Evolutionary conservation across 139 green algal species (phyloP).

Genomic region (Diplosphaera chodatii): DNA sequence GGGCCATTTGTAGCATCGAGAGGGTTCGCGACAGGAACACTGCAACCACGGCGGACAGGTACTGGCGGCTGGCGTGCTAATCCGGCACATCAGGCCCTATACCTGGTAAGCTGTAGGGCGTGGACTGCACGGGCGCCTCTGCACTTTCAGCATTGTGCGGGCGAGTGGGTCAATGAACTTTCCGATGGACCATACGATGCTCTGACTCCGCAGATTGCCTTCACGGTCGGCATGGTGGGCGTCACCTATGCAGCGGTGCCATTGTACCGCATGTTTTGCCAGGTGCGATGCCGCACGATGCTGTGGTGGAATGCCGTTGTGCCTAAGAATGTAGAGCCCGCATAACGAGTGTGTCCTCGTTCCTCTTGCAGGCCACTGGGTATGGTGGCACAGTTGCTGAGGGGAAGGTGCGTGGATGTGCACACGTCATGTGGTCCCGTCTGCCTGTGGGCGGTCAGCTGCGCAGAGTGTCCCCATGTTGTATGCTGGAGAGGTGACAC

Average conservation of each 20-base stretch:
- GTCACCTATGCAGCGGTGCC: constrained; percentile 89
- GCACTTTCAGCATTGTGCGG: too few species aligned
- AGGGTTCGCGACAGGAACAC: too few species aligned
- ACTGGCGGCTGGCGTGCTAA: background rate
- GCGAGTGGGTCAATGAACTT: background rate
- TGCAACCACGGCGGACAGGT: background rate
- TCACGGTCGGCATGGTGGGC: constrained; percentile 87
- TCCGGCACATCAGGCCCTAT: constrained; percentile 16
- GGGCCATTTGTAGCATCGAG: too few species aligned
- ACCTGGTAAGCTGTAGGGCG: constrained; percentile 9
- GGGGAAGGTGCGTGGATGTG: constrained; percentile 7
- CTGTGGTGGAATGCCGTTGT: too few species aligned
- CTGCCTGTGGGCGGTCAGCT: too few species aligned
- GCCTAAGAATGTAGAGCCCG: too few species aligned
- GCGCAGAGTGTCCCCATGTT: too few species aligned
- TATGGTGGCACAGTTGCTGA: constrained; percentile 76
- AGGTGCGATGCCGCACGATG: too few species aligned
- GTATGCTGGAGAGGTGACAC: too few species aligned
- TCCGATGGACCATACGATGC: constrained; percentile 1
- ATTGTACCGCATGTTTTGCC: constrained; percentile 56
- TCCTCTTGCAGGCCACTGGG: constrained; percentile 64
- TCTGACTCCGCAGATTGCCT: constrained; percentile 41
- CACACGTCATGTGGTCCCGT: too few species aligned
- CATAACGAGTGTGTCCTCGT: too few species aligned
- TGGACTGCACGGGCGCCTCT: background rate